Evolutionary conservation across 2,329 filamentous ascomycete genomes (phyloP), one percentile per base, ranked within the genome.

Genomic region (Alternaria solani): DNA sequence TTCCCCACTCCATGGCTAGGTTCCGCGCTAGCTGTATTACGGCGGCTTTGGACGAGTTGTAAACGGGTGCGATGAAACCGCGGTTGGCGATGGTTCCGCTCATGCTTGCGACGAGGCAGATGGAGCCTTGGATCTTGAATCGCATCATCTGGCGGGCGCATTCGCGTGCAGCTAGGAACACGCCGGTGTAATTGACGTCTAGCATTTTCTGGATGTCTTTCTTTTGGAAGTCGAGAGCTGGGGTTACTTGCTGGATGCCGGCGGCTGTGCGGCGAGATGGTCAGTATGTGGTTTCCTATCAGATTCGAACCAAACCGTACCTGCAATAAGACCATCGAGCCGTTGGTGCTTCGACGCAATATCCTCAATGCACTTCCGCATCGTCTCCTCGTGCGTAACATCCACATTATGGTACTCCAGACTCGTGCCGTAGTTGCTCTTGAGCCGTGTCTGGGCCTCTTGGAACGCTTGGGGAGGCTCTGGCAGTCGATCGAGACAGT

Each of bases 401-500:
- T 97, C 92, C 51, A 93, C 87, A 61, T 89, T 87, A 73, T 90
- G 88, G 81, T 96, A 96, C 58, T 87, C 83, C 39, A 95, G 78
- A 46, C 84, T 85, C 5, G 88, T 88, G 63, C 84, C 86, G 26
- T 91, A 83, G 70, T 89, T 86, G 34, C 83, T 77, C 7, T 80
- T 80, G 30, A 90, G 88, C 38, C 87, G 84, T 59, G 84, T 81
- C 60, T 88, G 87, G 42, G 93, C 84, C 38, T 82, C 80, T 51
- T 83, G 83, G 75, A 93, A 95, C 49, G 87, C 84, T 1, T 83
- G 70, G 43, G 82, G 83, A 1, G 88, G 87, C 43, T 82, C 75
- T 1, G 84, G 78, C 20, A 89, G 81, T 16, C 84, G 81, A 74
- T 91, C 89, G 51, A 91, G 81, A 41, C 87, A 87, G 74, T 91